Evolutionary conservation across 331 rosid genomes (phyloP).

Genomic region (Pyrus hybrid): DNA sequence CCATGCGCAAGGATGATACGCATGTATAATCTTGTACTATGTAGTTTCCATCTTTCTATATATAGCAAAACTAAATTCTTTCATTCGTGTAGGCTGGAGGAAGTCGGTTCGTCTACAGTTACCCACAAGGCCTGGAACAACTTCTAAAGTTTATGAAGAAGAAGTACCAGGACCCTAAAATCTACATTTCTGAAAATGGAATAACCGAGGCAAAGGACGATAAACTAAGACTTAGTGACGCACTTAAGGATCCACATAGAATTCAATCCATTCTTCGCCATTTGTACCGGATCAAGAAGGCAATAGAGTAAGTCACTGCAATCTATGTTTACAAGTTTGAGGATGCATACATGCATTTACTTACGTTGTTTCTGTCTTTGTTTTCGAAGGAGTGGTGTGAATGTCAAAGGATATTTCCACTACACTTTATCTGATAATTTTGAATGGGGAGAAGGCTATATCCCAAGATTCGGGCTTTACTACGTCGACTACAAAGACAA

Average conservation of each 20-base stretch:
- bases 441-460: not conserved
- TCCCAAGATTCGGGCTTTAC: not conserved
- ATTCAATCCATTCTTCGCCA: not conserved
- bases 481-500: slow-evolving; percentile 1
- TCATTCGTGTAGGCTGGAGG: slow-evolving; percentile 5
- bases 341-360: not conserved
- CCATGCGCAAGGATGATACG: not conserved
- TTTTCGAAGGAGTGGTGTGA: not conserved
- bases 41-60: not conserved
- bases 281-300: not conserved
- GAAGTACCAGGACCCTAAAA: slow-evolving; percentile 15
- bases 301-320: not conserved
- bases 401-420: slow-evolving; percentile 10
- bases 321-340: not conserved
- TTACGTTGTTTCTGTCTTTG: not conserved
- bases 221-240: not conserved
- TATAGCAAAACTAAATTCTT: not conserved
- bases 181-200: slow-evolving; percentile 27
- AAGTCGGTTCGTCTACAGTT: slow-evolving; percentile 3
- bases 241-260: slow-evolving; percentile 5
- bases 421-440: slow-evolving; percentile 10
- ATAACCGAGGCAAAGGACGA: not conserved
- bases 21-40: not conserved
- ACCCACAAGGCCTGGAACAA: slow-evolving; percentile 19
- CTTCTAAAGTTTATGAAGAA: slow-evolving; percentile 7